A percentile compares a stretch with the other conserved stretches of the same genome.
These are phyloP conservation scores for Ascosphaera acerosa DNA, from an alignment of 2,329 filamentous ascomycete genomes.

Conservation along the genomic window DNA sequence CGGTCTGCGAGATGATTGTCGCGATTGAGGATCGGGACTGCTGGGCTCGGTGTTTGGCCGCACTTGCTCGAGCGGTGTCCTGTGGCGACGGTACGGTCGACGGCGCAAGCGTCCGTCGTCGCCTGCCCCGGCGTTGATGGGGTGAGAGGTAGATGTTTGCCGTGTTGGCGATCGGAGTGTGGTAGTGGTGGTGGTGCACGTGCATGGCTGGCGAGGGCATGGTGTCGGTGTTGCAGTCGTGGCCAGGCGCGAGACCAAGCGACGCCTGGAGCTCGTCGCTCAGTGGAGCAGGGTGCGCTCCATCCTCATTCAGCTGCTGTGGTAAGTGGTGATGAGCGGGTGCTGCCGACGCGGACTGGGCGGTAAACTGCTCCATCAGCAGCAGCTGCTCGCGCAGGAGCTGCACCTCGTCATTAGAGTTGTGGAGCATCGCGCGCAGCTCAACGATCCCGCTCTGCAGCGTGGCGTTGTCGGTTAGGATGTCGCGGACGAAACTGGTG, in stretches of 20 bases:
- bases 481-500: constrained; percentile 88
- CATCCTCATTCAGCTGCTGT: constrained; percentile 4
- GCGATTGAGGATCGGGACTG: constrained; percentile 22
- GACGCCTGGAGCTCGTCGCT: constrained; percentile 40
- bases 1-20: constrained; percentile 36
- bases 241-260: too few species aligned
- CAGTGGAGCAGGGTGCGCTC: constrained; percentile 28
- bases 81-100: constrained; percentile 17
- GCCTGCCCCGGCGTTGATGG: constrained; percentile 41
- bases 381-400: constrained; percentile 56
- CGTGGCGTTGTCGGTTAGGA: constrained; percentile 84
- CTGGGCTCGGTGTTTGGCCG: constrained; percentile 13
- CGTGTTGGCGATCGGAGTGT: constrained; percentile 38
- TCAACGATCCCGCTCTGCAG: constrained; percentile 81
- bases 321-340: too few species aligned
- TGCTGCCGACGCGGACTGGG: too few species aligned
- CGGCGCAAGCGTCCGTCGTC: constrained; percentile 33
- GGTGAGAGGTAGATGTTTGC: constrained; percentile 22
- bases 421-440: constrained; percentile 67
- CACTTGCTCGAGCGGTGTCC: constrained; percentile 4
- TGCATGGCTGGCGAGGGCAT: constrained; percentile 41
- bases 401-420: constrained; percentile 86
- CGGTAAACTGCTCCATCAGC: constrained; percentile 25
- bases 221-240: too few species aligned
- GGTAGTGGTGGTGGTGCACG: constrained; percentile 89